Percentiles rank a stretch among this genome's conserved stretches.
Conservation (phyloP, 2,329 filamentous ascomycete species). For the Albifimbria verrucaria region DNA sequence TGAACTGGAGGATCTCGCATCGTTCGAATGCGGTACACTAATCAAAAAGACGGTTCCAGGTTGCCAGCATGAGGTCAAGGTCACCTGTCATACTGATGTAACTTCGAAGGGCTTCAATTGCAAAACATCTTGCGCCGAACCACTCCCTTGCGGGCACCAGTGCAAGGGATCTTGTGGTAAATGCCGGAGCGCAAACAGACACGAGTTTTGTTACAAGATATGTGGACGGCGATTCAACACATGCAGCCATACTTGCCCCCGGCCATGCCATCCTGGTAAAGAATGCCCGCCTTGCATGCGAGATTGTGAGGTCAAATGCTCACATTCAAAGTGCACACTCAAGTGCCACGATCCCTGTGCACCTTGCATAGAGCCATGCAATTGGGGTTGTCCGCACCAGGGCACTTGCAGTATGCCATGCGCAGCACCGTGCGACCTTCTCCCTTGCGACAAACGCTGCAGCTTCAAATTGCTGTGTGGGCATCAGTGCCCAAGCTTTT, state of each 20-base stretch:
- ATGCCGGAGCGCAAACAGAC: constrained; percentile 23
- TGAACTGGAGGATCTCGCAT: background rate
- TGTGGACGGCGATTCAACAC: constrained; percentile 50
- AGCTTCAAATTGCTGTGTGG: constrained; percentile 48
- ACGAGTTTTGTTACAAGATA: constrained; percentile 28
- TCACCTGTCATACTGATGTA: constrained; percentile 7
- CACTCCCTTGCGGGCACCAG: constrained; percentile 36
- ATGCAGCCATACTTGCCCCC: constrained; percentile 55
- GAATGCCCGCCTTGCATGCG: constrained; percentile 47
- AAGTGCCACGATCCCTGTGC: constrained; percentile 55
- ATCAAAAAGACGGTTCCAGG: constrained; percentile 4
- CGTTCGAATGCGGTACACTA: constrained; percentile 1
- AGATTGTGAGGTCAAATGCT: constrained; percentile 55
- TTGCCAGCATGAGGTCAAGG: constrained; percentile 7
- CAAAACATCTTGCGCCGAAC: constrained; percentile 17
- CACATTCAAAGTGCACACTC: constrained; percentile 50
- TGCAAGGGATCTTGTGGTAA: constrained; percentile 11
- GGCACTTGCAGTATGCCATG: constrained; percentile 50
- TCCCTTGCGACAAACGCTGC: constrained; percentile 64
- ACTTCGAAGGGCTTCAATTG: constrained; percentile 5
- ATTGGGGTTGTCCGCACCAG: constrained; percentile 52
- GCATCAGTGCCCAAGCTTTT: constrained; percentile 60
- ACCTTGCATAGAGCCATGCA: constrained; percentile 53
- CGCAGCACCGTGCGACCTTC: constrained; percentile 60
- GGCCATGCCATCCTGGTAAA: constrained; percentile 9